phyloP scores from a whole-genome alignment of 2,329 filamentous ascomycete genomes.

The Amylocarpus encephaloides region DNA sequence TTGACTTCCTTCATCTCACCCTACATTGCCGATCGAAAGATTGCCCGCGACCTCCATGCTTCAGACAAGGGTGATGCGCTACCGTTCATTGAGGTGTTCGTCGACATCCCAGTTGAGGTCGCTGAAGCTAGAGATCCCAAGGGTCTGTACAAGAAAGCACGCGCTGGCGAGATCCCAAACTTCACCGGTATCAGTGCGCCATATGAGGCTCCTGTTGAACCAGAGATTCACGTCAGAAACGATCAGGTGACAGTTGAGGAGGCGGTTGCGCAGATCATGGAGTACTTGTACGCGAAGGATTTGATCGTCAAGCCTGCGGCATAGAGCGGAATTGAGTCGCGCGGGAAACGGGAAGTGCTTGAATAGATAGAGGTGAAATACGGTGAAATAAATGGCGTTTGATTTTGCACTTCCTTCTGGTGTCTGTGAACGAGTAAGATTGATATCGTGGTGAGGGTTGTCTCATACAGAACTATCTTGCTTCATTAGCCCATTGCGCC shows the following conservation, averaged over 20 bases:
- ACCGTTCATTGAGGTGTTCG: slow-evolving; percentile 87
- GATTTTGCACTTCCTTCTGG: background rate
- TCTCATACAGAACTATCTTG: slow-evolving; percentile 21
- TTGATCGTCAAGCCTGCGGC: slow-evolving; percentile 37
- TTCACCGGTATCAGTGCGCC: slow-evolving; percentile 95
- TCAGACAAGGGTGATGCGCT: slow-evolving; percentile 56
- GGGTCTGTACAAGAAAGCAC: slow-evolving; percentile 95
- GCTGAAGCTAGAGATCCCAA: slow-evolving; percentile 96
- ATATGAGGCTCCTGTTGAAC: slow-evolving; percentile 80
- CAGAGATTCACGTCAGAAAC: slow-evolving; percentile 84
- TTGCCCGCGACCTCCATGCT: slow-evolving; percentile 75
- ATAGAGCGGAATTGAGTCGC: slow-evolving; percentile 1
- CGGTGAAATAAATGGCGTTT: background rate
- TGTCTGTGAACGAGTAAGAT: background rate
- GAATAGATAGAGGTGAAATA: background rate
- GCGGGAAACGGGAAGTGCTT: background rate
- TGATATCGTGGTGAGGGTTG: slow-evolving; percentile 5
- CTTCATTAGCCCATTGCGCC: slow-evolving; percentile 18
- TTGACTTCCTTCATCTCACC: slow-evolving; percentile 97
- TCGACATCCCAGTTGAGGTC: slow-evolving; percentile 85
- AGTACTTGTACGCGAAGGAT: slow-evolving; percentile 68
- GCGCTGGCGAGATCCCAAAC: slow-evolving; percentile 89
- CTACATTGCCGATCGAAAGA: slow-evolving; percentile 78
- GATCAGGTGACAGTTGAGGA: slow-evolving; percentile 81
- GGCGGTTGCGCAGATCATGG: slow-evolving; percentile 76